These are phyloP conservation scores for Salvia sclarea DNA, from an alignment of 305 asterid genomes.

Conservation along the genomic window DNA sequence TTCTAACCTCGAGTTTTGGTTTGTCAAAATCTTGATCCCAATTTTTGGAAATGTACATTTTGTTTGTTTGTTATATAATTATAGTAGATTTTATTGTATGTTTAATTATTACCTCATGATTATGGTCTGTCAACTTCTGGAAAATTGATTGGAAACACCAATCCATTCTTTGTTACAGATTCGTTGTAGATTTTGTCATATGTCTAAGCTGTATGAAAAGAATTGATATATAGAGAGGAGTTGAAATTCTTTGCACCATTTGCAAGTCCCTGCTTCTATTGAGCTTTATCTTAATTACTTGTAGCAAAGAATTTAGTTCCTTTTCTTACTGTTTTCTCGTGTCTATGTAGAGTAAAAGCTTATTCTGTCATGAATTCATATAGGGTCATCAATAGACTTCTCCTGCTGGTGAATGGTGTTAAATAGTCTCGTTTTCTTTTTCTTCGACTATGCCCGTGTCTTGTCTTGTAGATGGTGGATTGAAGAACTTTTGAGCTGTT, in stretches of 20 bases:
- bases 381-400: neutral
- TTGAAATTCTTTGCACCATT: neutral
- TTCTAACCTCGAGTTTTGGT: slow-evolving; percentile 7
- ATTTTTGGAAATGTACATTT: neutral
- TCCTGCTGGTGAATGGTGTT: neutral
- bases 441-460: neutral
- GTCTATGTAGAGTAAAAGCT: neutral
- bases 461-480: neutral
- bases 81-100: neutral
- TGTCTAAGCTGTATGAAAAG: slow-evolving; percentile 4
- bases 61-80: neutral
- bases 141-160: neutral
- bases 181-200: neutral
- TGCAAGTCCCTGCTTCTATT: neutral
- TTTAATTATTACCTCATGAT: neutral
- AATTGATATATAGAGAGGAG: neutral
- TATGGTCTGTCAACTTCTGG: neutral
- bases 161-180: neutral
- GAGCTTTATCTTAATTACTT: neutral
- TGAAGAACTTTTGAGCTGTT: neutral
- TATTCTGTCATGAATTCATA: neutral
- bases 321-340: neutral
- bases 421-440: neutral
- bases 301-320: neutral
- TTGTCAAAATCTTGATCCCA: neutral